Base-by-base conservation (phyloP, 2,329 filamentous ascomycete genomes). In the Trichoderma aggressivum region DNA sequence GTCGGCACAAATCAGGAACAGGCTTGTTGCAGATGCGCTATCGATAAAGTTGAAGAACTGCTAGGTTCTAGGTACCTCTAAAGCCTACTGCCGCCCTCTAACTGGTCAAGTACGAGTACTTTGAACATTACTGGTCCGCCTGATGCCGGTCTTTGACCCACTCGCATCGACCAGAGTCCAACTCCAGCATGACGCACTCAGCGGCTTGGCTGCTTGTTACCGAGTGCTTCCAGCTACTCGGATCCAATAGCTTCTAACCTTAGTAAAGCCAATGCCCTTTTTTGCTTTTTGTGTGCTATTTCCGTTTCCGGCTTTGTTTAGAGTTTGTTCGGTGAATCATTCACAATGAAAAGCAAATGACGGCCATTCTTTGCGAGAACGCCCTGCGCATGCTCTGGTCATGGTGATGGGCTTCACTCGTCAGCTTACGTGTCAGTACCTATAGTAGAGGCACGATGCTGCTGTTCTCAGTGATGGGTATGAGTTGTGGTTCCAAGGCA, bases 41-140 rank as follows among this genome's bases (percentile, higher is more conserved):
- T 68, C 64, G 64, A 68, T 68, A 68, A 26, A 68, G 64, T 56
- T 28, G 60, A 30, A 63, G 60, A 66, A 39, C n/a, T 21, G 36
- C 59, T 21, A 26, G 43, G 43, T n/a, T 7, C 32, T 10, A 47
- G 43, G 43, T 50, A 21, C 43, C n/a, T 43, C 8, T 28, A 28
- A 5, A 10, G 39, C 39, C 39, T 21, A 16, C 58, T 36, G 58
- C n/a, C n/a, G 43, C 43, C 43, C 5, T 21, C n/a, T 14, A 16
- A 7, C n/a, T n/a, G n/a, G n/a, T n/a, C n/a, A n/a, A n/a, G 8
- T 43, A 43, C 39, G 10, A 7, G 18, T 43, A 43, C 39, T n/a
- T 16, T 43, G 39, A 43, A 43, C 18, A 43, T 43, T 60, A 36
- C 32, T 66, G 28, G 63, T 24, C 32, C 24, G 18, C 50, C 50